Percentiles rank a stretch among this genome's conserved stretches.
phyloP scores from a whole-genome alignment of 176 grass and related monocot genomes.

The Thinopyrum elongatum region DNA sequence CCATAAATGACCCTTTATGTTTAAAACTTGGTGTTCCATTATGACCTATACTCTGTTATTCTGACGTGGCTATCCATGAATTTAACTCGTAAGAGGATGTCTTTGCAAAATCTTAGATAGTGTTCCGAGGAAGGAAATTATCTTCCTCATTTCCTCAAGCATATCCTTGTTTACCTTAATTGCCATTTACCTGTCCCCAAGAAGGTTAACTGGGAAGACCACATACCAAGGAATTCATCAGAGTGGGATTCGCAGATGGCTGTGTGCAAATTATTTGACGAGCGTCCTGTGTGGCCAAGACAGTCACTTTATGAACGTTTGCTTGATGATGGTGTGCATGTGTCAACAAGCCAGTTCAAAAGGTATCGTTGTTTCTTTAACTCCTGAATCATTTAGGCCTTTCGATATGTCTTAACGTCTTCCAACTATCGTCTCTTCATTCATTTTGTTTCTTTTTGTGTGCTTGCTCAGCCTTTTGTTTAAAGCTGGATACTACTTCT shows the following conservation, averaged over 20 bases:
- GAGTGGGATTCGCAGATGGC: conserved; percentile 74
- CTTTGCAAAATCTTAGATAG: conserved; percentile 5
- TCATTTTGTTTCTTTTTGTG: conserved; percentile 15
- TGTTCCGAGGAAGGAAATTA: conserved; percentile 14
- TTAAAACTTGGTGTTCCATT: neutral
- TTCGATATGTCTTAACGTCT: conserved; percentile 19
- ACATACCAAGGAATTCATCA: conserved; percentile 53
- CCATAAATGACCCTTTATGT: neutral
- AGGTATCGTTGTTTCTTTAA: conserved; percentile 47
- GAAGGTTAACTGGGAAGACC: conserved; percentile 88
- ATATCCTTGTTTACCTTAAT: conserved; percentile 54
- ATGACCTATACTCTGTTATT: neutral
- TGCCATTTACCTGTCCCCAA: conserved; percentile 45
- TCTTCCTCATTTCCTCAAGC: neutral
- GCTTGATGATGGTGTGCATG: conserved; percentile 51
- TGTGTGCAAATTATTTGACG: conserved; percentile 89
- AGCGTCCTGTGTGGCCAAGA: conserved; percentile 87
- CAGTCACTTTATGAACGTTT: conserved; percentile 84
- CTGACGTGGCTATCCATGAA: neutral
- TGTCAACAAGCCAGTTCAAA: conserved; percentile 76
- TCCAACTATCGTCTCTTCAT: neutral
- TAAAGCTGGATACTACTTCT: conserved; percentile 96
- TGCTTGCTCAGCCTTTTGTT: conserved; percentile 77
- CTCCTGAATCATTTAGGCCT: conserved; percentile 13
- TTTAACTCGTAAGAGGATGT: neutral